Conservation (phyloP, 1,284 basidiomycete genomes). For the Wallemia ichthyophaga region DNA sequence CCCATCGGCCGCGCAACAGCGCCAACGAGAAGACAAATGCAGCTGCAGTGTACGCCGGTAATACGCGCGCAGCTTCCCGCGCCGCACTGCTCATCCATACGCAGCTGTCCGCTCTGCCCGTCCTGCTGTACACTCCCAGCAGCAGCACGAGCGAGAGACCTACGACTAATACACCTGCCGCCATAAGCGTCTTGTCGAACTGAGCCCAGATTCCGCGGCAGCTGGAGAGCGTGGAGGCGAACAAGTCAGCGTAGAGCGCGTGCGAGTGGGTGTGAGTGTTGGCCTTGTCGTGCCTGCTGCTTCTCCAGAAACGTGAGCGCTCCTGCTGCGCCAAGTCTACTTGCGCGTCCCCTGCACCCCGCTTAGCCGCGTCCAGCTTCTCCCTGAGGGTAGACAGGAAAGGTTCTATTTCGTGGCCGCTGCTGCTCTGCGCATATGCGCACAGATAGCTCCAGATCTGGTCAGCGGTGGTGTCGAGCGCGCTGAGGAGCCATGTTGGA, state of each 20-base stretch:
- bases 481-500: conserved; percentile 21
- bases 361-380: conserved; percentile 15
- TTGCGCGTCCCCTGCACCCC: neutral
- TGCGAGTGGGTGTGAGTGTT: too few relatives aligned
- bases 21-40: neutral
- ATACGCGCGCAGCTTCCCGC: conserved; percentile 2
- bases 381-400: conserved; percentile 25
- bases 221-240: conserved; percentile 30
- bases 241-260: conserved; percentile 19
- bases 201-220: conserved; percentile 80
- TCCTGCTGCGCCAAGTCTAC: conserved; percentile 4
- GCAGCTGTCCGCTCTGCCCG: conserved; percentile 15
- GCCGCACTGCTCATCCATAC: conserved; percentile 14
- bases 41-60: neutral
- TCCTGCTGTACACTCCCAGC: conserved; percentile 14
- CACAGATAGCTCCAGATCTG: conserved; percentile 53
- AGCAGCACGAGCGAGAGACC: conserved; percentile 14
- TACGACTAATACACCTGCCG: conserved; percentile 24
- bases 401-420: conserved; percentile 32
- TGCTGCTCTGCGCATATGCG: conserved; percentile 35
- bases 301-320: too few relatives aligned
- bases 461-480: conserved; percentile 36
- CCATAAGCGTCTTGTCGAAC: conserved; percentile 54
- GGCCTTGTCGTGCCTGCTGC: too few relatives aligned
- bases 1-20: neutral